Conservation (phyloP, 179 eudicot genomes). For the Actinidia chinensis region DNA sequence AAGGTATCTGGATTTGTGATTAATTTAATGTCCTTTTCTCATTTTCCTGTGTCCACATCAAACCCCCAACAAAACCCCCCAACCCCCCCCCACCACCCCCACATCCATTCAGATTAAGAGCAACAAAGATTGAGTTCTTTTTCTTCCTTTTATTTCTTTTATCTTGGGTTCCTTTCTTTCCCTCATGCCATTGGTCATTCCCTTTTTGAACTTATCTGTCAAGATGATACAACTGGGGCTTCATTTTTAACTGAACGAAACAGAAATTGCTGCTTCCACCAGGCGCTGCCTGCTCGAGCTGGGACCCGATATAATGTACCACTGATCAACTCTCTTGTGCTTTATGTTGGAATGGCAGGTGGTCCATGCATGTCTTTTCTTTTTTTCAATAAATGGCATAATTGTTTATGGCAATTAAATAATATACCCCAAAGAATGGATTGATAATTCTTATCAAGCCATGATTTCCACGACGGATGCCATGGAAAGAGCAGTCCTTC, state of each 20-base stretch:
- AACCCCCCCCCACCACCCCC: too few relatives aligned
- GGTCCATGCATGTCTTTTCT: not conserved
- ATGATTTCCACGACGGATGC: too few relatives aligned
- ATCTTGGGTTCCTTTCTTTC: not conserved
- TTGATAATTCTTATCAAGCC: too few relatives aligned
- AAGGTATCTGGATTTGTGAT: conserved; percentile 45
- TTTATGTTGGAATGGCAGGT: conserved; percentile 95
- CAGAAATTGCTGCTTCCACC: conserved; percentile 68
- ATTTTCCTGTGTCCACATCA: not conserved
- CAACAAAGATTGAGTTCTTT: not conserved
- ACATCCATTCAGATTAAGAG: not conserved
- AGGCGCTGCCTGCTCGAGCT: conserved; percentile 54
- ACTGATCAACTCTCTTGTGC: conserved; percentile 92
- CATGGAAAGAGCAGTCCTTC: too few relatives aligned
- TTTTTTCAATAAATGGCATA: too few relatives aligned
- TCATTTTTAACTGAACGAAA: conserved; percentile 72
- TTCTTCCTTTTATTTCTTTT: not conserved
- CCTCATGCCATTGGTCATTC: not conserved
- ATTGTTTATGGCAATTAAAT: too few relatives aligned
- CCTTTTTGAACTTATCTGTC: conserved; percentile 17
- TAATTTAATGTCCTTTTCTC: not conserved
- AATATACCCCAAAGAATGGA: too few relatives aligned
- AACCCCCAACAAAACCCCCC: too few relatives aligned
- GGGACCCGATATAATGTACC: conserved; percentile 95
- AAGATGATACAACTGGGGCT: conserved; percentile 77